Evolutionary conservation across 306 rosid genomes (phyloP).

Genomic region (Hippophae rhamnoides): DNA sequence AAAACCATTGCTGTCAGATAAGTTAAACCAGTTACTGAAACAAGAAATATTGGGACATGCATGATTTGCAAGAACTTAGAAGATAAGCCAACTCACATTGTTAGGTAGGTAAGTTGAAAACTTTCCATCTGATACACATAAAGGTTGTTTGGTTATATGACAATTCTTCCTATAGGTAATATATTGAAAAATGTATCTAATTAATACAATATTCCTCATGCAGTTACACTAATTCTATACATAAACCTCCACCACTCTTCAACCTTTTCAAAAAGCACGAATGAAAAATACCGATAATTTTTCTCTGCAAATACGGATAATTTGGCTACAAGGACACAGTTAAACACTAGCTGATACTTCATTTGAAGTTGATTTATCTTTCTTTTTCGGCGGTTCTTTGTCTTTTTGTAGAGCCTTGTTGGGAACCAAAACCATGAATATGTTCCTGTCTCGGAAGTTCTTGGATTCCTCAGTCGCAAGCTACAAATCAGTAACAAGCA

Average conservation of each 20-base stretch:
- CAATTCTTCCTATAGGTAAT: not conserved
- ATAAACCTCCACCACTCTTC: constrained; percentile 25
- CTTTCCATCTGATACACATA: constrained; percentile 33
- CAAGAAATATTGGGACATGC: too few species aligned
- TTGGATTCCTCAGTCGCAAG: constrained; percentile 81
- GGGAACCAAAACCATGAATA: constrained; percentile 63
- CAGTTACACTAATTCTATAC: constrained; percentile 36
- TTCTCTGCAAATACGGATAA: constrained; percentile 26
- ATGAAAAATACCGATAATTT: constrained; percentile 18
- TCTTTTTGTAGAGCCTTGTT: constrained; percentile 70
- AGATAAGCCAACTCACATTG: constrained; percentile 9
- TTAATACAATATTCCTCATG: constrained; percentile 19
- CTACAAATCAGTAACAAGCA: constrained; percentile 40
- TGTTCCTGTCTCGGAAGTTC: constrained; percentile 73
- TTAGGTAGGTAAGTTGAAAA: constrained; percentile 53
- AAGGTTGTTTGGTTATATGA: not conserved
- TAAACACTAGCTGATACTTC: constrained; percentile 68
- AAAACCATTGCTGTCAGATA: too few species aligned
- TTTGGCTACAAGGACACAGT: constrained; percentile 17
- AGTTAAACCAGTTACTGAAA: too few species aligned
- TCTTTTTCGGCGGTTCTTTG: constrained; percentile 67
- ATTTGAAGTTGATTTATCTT: constrained; percentile 39
- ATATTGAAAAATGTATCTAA: constrained; percentile 13
- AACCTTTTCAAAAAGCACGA: constrained; percentile 26
- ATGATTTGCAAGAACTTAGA: too few species aligned